Conservation (phyloP, 805 yeast genomes). For the Kuraishia cidri region DNA sequence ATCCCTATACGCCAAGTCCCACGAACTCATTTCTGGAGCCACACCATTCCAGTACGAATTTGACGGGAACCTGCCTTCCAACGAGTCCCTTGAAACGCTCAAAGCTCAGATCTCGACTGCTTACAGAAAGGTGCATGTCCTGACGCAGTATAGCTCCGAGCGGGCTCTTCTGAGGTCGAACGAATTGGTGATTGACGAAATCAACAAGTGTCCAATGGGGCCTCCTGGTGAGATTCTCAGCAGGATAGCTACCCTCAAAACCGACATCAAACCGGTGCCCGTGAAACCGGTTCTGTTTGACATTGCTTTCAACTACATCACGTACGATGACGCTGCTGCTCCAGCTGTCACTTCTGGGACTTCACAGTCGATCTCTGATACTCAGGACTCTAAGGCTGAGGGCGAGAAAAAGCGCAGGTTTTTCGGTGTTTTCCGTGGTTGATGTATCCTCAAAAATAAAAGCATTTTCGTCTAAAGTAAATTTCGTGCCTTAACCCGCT, state of each 20-base stretch:
- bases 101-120: conserved; percentile 9
- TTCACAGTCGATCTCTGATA: conserved; percentile 4
- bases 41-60: conserved; percentile 13
- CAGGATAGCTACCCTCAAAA: conserved; percentile 17
- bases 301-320: conserved; percentile 76
- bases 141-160: conserved; percentile 35
- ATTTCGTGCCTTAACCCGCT: no score
- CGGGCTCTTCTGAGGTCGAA: conserved; percentile 5
- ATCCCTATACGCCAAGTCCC: conserved; percentile 27
- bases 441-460: neutral
- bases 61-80: conserved; percentile 31
- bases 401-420: conserved; percentile 52
- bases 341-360: conserved; percentile 12
- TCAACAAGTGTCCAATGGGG: conserved; percentile 17
- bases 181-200: conserved; percentile 19
- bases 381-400: conserved; percentile 12
- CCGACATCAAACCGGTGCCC: conserved; percentile 48
- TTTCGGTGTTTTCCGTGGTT: conserved; percentile 58
- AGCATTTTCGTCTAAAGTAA: no score
- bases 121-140: conserved; percentile 28
- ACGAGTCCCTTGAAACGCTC: conserved; percentile 19
- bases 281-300: conserved; percentile 91
- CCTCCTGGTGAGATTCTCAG: conserved; percentile 20
- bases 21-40: conserved; percentile 8
- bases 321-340: conserved; percentile 28